phyloP scores from a whole-genome alignment of 495 filamentous ascomycete genomes.

The Talaromyces thailandensis region DNA sequence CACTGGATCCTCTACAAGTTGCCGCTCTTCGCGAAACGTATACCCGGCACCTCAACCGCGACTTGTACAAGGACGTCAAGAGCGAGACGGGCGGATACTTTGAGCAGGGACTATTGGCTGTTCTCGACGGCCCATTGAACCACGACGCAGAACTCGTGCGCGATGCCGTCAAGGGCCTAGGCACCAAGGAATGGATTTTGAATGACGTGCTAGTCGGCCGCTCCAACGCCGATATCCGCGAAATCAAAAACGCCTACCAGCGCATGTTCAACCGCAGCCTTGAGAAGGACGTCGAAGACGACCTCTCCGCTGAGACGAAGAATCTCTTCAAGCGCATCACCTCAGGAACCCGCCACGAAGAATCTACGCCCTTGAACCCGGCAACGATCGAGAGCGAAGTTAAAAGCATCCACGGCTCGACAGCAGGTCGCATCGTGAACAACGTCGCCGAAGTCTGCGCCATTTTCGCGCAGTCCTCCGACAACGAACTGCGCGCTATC shows the following conservation, averaged over 20 bases:
- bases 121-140: slow-evolving; percentile 67
- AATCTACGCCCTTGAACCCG: slow-evolving; percentile 59
- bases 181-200: slow-evolving; percentile 78
- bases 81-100: slow-evolving; percentile 70
- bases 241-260: slow-evolving; percentile 72
- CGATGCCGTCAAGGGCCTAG: slow-evolving; percentile 63
- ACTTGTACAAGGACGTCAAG: slow-evolving; percentile 64
- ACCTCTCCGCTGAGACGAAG: slow-evolving; percentile 79
- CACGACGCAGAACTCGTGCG: slow-evolving; percentile 58
- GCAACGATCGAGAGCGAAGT: slow-evolving; percentile 65
- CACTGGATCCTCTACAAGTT: slow-evolving; percentile 65
- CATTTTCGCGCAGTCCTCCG: slow-evolving; percentile 62
- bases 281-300: slow-evolving; percentile 59
- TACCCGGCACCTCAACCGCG: slow-evolving; percentile 45
- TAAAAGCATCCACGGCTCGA: slow-evolving; percentile 60
- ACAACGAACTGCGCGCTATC: slow-evolving; percentile 76
- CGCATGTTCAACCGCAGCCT: slow-evolving; percentile 51
- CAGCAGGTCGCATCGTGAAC: slow-evolving; percentile 59
- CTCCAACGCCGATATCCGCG: slow-evolving; percentile 73
- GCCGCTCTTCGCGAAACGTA: slow-evolving; percentile 60
- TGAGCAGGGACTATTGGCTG: slow-evolving; percentile 55
- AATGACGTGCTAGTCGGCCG: slow-evolving; percentile 80
- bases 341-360: slow-evolving; percentile 61
- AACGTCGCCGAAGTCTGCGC: slow-evolving; percentile 69
- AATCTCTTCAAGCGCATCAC: slow-evolving; percentile 72